A percentile compares a stretch with the other conserved stretches of the same genome.
phyloP scores from a whole-genome alignment of 176 grass and related monocot genomes.

The Calamus simplicifolius region DNA sequence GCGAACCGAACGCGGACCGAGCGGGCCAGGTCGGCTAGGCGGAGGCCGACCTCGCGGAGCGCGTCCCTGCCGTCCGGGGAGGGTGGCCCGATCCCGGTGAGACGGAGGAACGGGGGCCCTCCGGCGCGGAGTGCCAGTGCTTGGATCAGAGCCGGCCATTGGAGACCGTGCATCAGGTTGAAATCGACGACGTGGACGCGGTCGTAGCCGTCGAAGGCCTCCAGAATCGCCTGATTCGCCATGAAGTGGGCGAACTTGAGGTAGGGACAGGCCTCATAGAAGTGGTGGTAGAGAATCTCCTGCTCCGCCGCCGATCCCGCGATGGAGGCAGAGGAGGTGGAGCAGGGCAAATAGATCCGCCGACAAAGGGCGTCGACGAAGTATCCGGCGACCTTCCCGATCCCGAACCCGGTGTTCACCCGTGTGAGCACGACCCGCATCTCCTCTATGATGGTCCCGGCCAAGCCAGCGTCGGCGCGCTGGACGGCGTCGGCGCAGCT shows the following conservation, averaged over 20 bases:
- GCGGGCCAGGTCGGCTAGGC: constrained; percentile 70
- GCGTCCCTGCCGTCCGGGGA: constrained; percentile 53
- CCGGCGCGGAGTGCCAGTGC: constrained; percentile 81
- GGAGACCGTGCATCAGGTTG: constrained; percentile 85
- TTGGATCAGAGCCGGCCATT: constrained; percentile 90
- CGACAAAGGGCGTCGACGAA: constrained; percentile 67
- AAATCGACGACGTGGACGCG: constrained; percentile 85
- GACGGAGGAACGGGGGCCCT: constrained; percentile 62
- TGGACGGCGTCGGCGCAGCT: constrained; percentile 76
- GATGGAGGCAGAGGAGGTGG: neutral
- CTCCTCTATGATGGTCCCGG: constrained; percentile 36
- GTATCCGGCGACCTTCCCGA: constrained; percentile 73
- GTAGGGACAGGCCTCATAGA: constrained; percentile 90
- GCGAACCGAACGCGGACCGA: constrained; percentile 72
- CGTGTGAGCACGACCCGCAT: constrained; percentile 41
- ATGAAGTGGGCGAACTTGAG: constrained; percentile 98
- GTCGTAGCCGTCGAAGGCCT: constrained; percentile 62
- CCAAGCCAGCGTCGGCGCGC: constrained; percentile 24
- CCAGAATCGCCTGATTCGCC: constrained; percentile 87
- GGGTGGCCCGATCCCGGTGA: constrained; percentile 89
- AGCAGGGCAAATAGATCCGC: constrained; percentile 32
- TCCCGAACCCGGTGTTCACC: constrained; percentile 44
- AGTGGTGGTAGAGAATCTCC: constrained; percentile 67
- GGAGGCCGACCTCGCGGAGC: constrained; percentile 73
- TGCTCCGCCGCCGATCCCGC: constrained; percentile 14